Evolutionary conservation across 139 green algal genomes (phyloP).

Genomic region (Coelastrella sp.): DNA sequence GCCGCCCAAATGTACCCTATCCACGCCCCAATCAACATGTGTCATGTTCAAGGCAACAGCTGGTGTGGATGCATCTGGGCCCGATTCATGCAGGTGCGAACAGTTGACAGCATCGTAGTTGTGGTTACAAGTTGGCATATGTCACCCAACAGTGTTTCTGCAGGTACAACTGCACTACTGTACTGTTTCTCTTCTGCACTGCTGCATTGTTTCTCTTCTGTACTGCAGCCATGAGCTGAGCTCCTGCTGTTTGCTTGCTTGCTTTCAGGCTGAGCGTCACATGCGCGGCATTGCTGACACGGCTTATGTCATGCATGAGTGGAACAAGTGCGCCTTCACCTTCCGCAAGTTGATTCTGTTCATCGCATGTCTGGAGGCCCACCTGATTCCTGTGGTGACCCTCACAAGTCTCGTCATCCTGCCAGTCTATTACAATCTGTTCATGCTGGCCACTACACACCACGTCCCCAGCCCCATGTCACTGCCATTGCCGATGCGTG

Average conservation of each 20-base stretch:
- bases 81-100: constrained; percentile 52
- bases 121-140: too few relatives aligned
- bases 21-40: constrained; percentile 60
- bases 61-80: constrained; percentile 38
- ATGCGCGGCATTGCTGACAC: constrained; percentile 57
- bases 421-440: constrained; percentile 49
- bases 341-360: constrained; percentile 36
- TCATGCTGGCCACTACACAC: constrained; percentile 40
- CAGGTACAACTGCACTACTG: neutral
- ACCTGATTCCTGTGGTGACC: constrained; percentile 53
- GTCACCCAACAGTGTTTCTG: too few relatives aligned
- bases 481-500: constrained; percentile 25
- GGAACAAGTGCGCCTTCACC: neutral
- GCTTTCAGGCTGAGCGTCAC: constrained; percentile 58
- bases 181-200: neutral
- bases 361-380: constrained; percentile 47
- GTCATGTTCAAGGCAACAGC: constrained; percentile 42
- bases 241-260: neutral
- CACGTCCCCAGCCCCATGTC: constrained; percentile 10
- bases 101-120: too few relatives aligned
- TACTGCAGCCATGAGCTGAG: neutral
- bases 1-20: constrained; percentile 34
- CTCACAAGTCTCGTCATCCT: constrained; percentile 50
- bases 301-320: constrained; percentile 51
- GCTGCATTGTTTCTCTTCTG: neutral